phyloP scores from a whole-genome alignment of 805 yeast species.

The Candida anglica region DNA sequence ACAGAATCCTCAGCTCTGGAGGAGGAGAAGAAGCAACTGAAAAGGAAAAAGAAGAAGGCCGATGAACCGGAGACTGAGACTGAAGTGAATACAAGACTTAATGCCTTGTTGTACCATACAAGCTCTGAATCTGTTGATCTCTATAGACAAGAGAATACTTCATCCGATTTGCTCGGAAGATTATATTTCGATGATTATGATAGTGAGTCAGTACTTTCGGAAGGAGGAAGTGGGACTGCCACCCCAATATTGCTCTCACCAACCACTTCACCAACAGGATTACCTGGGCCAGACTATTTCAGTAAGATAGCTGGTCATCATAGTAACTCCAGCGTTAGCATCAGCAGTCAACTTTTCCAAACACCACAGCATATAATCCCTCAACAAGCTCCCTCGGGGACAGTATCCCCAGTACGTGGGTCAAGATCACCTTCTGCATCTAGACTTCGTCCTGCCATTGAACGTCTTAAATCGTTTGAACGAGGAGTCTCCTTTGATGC shows the following conservation, averaged over 20 bases:
- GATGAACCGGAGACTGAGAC: slow-evolving; percentile 24
- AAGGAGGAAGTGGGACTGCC: slow-evolving; percentile 11
- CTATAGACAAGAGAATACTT: slow-evolving; percentile 33
- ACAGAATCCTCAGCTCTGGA: too few relatives aligned
- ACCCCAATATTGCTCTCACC: slow-evolving; percentile 14
- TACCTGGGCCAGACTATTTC: slow-evolving; percentile 2
- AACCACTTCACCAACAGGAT: slow-evolving; percentile 1
- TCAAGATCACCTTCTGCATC: slow-evolving; percentile 3
- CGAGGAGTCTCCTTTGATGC: slow-evolving; percentile 42
- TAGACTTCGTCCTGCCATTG: slow-evolving; percentile 8
- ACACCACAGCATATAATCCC: not conserved
- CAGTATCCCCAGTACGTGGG: not conserved
- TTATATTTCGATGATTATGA: slow-evolving; percentile 42
- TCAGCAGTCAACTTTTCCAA: not conserved
- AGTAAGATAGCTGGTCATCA: not conserved
- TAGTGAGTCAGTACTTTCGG: slow-evolving; percentile 21
- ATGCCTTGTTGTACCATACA: slow-evolving; percentile 36
- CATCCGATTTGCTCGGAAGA: slow-evolving; percentile 38
- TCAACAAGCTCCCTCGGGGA: not conserved
- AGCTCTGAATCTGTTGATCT: slow-evolving; percentile 34
- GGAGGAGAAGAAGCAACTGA: not conserved
- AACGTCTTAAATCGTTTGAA: slow-evolving; percentile 22
- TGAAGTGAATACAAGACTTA: slow-evolving; percentile 31
- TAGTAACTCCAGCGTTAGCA: not conserved
- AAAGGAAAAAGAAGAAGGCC: slow-evolving; percentile 1